Evolutionary conservation across 176 grass and related monocot genomes (phyloP).

Genomic region (Dactylis glomerata): DNA sequence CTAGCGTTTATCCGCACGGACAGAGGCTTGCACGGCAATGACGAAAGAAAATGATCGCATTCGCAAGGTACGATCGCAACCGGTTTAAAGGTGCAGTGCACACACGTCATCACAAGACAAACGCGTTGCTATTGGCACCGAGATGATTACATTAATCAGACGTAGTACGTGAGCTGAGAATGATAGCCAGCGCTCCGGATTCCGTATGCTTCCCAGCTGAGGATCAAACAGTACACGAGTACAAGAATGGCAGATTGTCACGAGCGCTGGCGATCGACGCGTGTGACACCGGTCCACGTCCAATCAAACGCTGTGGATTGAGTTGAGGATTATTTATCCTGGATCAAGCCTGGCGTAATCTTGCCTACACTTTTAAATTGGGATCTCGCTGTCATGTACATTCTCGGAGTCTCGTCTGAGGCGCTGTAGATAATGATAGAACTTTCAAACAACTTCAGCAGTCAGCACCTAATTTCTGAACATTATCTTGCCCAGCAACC

Average conservation of each 20-base stretch:
- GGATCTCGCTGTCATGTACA: background rate
- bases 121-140: background rate
- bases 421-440: background rate
- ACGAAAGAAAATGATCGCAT: background rate
- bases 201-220: slow-evolving; percentile 25
- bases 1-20: background rate
- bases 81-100: background rate
- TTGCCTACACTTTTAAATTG: background rate
- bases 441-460: background rate
- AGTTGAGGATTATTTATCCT: background rate
- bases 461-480: background rate
- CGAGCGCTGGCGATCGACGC: background rate
- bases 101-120: background rate
- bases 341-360: slow-evolving; percentile 13
- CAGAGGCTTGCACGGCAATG: background rate
- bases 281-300: background rate
- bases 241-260: background rate
- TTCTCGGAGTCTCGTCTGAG: background rate
- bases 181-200: background rate
- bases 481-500: too few species aligned
- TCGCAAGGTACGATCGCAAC: background rate
- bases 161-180: background rate
- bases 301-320: background rate
- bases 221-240: background rate
- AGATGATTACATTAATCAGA: background rate